These are phyloP conservation scores for Ceratocystis destructans DNA, from an alignment of 2,329 filamentous ascomycete species.

Conservation along the genomic window DNA sequence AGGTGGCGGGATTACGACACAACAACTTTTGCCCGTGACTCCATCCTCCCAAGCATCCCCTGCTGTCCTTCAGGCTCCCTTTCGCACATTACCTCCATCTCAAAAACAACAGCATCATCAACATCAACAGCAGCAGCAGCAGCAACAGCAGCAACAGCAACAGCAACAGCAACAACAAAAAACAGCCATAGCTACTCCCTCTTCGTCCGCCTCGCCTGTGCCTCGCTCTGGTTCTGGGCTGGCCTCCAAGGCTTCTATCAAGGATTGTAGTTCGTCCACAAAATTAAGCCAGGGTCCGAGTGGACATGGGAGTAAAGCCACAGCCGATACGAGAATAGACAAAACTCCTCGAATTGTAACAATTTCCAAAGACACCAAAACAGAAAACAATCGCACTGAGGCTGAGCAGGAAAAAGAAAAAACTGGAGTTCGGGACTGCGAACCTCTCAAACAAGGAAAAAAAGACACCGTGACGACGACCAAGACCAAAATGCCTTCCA, in stretches of 20 bases:
- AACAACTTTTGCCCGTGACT: conserved; percentile 39
- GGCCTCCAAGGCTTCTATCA: conserved; percentile 2
- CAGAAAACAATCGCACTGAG: background rate
- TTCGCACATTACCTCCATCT: background rate
- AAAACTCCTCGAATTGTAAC: background rate
- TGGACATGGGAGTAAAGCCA: conserved; percentile 15
- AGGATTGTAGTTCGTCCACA: conserved; percentile 6
- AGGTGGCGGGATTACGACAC: conserved; percentile 42
- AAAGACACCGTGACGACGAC: conserved; percentile 6
- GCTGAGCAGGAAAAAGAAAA: background rate
- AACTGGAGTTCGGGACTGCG: conserved; percentile 1
- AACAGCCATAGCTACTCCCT: background rate
- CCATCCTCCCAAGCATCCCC: conserved; percentile 31
- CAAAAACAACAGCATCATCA: conserved; percentile 1
- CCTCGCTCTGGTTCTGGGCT: background rate
- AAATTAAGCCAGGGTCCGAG: conserved; percentile 9
- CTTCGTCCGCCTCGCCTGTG: background rate
- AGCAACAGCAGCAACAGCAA: background rate
- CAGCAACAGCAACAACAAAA: background rate
- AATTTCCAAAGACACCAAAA: background rate
- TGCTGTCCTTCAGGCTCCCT: conserved; percentile 1
- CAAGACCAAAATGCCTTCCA: conserved; percentile 16
- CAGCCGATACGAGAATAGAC: background rate
- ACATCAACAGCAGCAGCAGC: background rate
- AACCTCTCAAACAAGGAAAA: conserved; percentile 1